A percentile compares a stretch with the other conserved stretches of the same genome.
Conservation (phyloP, 2,329 filamentous ascomycete genomes). For the Venturia nashicola region DNA sequence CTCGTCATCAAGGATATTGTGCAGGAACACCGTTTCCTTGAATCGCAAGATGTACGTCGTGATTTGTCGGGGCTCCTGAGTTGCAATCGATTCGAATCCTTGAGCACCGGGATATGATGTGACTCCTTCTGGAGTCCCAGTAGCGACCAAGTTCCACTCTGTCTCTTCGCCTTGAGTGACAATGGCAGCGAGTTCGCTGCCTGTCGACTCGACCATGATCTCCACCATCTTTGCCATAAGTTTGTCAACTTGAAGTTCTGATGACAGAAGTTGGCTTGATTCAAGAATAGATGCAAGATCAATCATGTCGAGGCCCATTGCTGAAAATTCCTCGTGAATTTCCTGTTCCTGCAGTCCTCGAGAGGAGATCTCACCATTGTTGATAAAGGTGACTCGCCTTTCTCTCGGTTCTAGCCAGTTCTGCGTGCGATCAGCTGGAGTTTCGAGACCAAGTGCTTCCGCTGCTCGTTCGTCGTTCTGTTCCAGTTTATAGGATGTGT, state of each 20-base stretch:
- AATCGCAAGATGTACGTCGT: constrained; percentile 68
- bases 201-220: constrained; percentile 67
- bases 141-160: constrained; percentile 59
- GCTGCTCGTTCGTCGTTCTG: constrained; percentile 29
- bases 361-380: constrained; percentile 1
- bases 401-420: constrained; percentile 33
- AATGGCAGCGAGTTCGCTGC: constrained; percentile 61
- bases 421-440: constrained; percentile 33
- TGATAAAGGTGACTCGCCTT: not conserved
- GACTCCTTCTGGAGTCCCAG: constrained; percentile 60
- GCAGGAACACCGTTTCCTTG: constrained; percentile 60
- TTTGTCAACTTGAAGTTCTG: constrained; percentile 62
- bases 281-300: constrained; percentile 68
- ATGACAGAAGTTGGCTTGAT: constrained; percentile 69
- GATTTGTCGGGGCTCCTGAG: constrained; percentile 63
- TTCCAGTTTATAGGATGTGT: constrained; percentile 29
- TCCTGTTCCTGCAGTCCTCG: constrained; percentile 28
- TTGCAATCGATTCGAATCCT: constrained; percentile 48
- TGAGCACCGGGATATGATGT: constrained; percentile 54
- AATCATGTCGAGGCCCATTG: constrained; percentile 62
- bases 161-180: constrained; percentile 56
- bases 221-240: constrained; percentile 71
- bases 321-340: constrained; percentile 40
- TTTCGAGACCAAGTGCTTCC: constrained; percentile 23
- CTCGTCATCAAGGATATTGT: constrained; percentile 63